phyloP scores from a whole-genome alignment of 108 stramenopile species.

The Nitzschia inconspicua region DNA sequence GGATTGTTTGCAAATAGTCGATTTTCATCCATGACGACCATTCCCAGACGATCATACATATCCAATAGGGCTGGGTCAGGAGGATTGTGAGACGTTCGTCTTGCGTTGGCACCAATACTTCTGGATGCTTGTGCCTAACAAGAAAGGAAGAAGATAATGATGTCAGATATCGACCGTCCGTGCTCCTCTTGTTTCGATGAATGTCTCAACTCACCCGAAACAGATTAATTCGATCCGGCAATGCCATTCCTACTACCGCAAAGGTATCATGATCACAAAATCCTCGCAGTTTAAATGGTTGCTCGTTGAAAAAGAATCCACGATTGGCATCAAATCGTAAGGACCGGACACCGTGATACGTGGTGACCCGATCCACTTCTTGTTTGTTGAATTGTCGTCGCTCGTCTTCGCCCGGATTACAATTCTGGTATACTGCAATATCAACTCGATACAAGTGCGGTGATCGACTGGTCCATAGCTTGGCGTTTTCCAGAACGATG shows the following conservation, averaged over 20 bases:
- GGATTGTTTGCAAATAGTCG: conserved; percentile 29
- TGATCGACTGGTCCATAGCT: conserved; percentile 22
- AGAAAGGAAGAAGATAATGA: neutral
- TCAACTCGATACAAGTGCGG: conserved; percentile 31
- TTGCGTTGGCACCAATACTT: conserved; percentile 39
- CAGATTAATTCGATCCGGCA: conserved; percentile 36
- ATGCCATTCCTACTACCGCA: conserved; percentile 40
- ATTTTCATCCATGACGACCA: conserved; percentile 50
- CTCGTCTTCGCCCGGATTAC: neutral
- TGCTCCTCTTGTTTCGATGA: too few species aligned
- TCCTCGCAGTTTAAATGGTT: conserved; percentile 34
- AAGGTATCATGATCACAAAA: conserved; percentile 46
- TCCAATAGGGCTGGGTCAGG: conserved; percentile 39
- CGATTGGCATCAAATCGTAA: conserved; percentile 24
- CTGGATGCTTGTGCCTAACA: conserved; percentile 24
- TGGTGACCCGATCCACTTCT: conserved; percentile 18
- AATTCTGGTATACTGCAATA: neutral
- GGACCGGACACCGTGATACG: conserved; percentile 24
- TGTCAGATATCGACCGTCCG: neutral
- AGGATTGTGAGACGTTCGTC: conserved; percentile 44
- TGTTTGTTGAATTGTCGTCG: neutral
- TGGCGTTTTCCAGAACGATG: conserved; percentile 6
- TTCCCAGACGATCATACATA: conserved; percentile 37
- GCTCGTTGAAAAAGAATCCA: conserved; percentile 39
- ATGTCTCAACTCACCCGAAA: conserved; percentile 27